Evolutionary conservation across 2,329 filamentous ascomycete species (phyloP), one percentile per base, ranked within the genome.

Genomic region (Colletotrichum melonis): DNA sequence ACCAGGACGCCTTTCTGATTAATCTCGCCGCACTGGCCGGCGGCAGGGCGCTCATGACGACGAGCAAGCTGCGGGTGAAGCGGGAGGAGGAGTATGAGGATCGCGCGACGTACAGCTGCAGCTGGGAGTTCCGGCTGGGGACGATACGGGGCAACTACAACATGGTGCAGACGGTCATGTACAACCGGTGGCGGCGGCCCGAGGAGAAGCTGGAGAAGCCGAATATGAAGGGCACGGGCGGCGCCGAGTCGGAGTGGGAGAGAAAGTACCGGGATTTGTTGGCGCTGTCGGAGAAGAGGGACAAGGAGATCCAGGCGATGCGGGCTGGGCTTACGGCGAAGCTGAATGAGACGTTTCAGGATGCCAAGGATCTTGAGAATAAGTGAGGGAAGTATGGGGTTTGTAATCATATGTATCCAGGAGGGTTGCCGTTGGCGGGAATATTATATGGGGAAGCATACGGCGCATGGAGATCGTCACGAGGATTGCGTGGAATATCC

Each of bases 1-100:
- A 85, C 12, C 85, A 87, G 5, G 86, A 91, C 77, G 84, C 86
- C 0, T 91, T 92, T 75, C 81, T 92, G 14, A 87, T 91, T 75
- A 92, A 91, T 77, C 79, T 92, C 6, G 86, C 89, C 0, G 89
- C 88, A 5, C 82, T 92, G 12, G 86, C 86, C 0, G 90, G 90
- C 9, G 88, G 88, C 4, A 85, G 82, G 62, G 80, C 87, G 32
- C 82, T 92, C 62, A 86, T 88, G 81, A 82, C 83, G 14, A 80
- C 81, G 6, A 79, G 82, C 24, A 82, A 81, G 26, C 78, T 83
- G 58, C 82, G 82, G 67, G 82, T 88, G 59, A 84, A 82, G 22
- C 84, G 86, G 12, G 69, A 87, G 26, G 85, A 87, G n/a, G 80
- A 83, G 24, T 78, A 80, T 2, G 79, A 82, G 2, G 84, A 84